Conservation (phyloP, 2,329 filamentous ascomycete genomes). For the Fusarium sp. region DNA sequence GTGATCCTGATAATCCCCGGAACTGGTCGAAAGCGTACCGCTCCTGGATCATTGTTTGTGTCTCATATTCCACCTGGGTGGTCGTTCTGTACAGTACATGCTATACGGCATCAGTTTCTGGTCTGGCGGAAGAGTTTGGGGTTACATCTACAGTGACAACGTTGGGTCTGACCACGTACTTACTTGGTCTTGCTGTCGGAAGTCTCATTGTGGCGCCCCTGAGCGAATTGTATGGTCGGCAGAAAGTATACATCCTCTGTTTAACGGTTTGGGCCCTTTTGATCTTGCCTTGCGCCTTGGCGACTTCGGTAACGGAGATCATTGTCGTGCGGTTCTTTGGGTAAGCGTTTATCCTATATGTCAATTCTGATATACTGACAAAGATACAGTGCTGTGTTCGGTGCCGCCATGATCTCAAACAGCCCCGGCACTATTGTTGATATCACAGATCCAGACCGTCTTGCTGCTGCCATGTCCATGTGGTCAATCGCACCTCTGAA, state of each 20-base stretch:
- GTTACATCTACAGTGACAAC: slow-evolving; percentile 71
- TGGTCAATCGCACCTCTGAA: slow-evolving; percentile 90
- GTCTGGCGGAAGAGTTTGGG: slow-evolving; percentile 75
- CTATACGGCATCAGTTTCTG: slow-evolving; percentile 78
- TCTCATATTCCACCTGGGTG: slow-evolving; percentile 60
- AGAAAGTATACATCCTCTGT: slow-evolving; percentile 75
- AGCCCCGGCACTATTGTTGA: slow-evolving; percentile 86
- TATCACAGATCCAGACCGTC: slow-evolving; percentile 81
- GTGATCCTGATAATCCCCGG: slow-evolving; percentile 72
- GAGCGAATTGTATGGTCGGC: slow-evolving; percentile 75
- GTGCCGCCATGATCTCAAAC: slow-evolving; percentile 84
- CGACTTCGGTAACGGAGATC: slow-evolving; percentile 73
- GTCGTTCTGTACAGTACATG: slow-evolving; percentile 80
- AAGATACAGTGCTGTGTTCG: slow-evolving; percentile 57
- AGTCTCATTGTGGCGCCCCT: slow-evolving; percentile 79
- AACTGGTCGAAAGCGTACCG: slow-evolving; percentile 71
- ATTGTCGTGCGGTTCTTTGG: slow-evolving; percentile 80
- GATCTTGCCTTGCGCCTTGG: slow-evolving; percentile 77
- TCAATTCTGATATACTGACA: neutral
- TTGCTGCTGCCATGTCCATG: slow-evolving; percentile 83
- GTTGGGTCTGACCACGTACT: slow-evolving; percentile 81
- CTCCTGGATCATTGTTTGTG: slow-evolving; percentile 56
- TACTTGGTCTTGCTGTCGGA: slow-evolving; percentile 78
- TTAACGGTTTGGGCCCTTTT: slow-evolving; percentile 73
- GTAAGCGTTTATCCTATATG: slow-evolving; percentile 50